Evolutionary conservation across 2,329 filamentous ascomycete species (phyloP).

Genomic region (Dactylellina cionopaga): DNA sequence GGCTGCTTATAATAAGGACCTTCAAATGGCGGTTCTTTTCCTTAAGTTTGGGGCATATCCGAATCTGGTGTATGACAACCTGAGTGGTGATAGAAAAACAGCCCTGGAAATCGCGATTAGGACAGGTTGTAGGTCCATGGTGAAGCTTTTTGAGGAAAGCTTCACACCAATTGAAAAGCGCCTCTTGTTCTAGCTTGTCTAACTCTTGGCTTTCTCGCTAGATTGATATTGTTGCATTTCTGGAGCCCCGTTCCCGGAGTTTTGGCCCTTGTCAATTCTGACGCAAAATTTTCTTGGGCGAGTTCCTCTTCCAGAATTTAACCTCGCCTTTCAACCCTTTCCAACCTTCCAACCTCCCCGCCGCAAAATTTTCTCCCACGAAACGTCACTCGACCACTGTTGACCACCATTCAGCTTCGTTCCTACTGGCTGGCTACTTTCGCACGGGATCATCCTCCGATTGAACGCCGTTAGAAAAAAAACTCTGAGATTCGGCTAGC

Average conservation of each 20-base stretch:
- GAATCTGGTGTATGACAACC: neutral
- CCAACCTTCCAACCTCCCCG: constrained; percentile 24
- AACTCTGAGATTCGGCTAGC: constrained; percentile 31
- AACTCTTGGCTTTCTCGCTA: too few species aligned
- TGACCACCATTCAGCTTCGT: constrained; percentile 12
- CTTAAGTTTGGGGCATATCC: neutral
- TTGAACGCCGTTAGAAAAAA: constrained; percentile 44
- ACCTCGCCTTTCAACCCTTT: constrained; percentile 9
- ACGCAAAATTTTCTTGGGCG: constrained; percentile 50
- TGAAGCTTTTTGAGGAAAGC: neutral
- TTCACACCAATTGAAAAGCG: too few species aligned
- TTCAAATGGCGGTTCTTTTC: neutral
- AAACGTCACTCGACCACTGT: constrained; percentile 20
- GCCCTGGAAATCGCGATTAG: neutral
- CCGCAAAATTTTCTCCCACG: constrained; percentile 30
- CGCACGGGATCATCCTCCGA: constrained; percentile 32
- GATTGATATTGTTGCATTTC: constrained; percentile 25
- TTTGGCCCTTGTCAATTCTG: constrained; percentile 41
- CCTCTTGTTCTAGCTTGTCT: too few species aligned
- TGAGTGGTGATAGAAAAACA: too few species aligned
- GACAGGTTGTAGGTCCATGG: neutral
- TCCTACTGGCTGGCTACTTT: constrained; percentile 13
- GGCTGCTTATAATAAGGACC: neutral
- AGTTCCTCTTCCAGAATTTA: constrained; percentile 49
- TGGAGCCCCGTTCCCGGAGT: constrained; percentile 30